phyloP scores from a whole-genome alignment of 2,329 filamentous ascomycete species.

The Talaromyces sp. region DNA sequence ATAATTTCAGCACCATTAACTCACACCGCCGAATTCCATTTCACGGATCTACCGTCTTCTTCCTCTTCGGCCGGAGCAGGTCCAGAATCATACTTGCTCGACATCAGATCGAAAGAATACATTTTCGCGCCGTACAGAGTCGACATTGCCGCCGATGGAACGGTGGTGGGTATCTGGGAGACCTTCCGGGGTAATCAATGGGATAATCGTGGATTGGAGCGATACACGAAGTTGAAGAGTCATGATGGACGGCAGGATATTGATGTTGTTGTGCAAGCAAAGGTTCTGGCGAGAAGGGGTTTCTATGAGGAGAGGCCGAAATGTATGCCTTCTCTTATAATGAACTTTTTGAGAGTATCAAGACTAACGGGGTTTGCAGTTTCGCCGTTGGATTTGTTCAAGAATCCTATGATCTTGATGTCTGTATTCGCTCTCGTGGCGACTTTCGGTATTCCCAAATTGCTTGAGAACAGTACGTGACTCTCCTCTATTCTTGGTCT shows the following conservation, averaged over 20 bases:
- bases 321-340: constrained; percentile 54
- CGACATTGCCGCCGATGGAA: constrained; percentile 51
- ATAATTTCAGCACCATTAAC: constrained; percentile 60
- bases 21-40: constrained; percentile 65
- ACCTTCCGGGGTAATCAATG: constrained; percentile 87
- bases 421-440: constrained; percentile 74
- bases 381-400: constrained; percentile 73
- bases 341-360: not conserved
- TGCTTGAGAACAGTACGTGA: constrained; percentile 87
- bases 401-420: constrained; percentile 96
- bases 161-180: constrained; percentile 65
- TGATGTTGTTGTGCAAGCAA: constrained; percentile 54
- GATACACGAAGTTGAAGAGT: constrained; percentile 36
- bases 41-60: constrained; percentile 52
- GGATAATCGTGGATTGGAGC: constrained; percentile 66
- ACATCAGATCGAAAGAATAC: constrained; percentile 69
- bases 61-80: no score
- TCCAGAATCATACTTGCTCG: constrained; percentile 65
- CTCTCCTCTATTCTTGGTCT: constrained; percentile 9
- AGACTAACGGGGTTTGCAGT: constrained; percentile 46
- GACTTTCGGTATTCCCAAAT: constrained; percentile 88
- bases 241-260: not conserved
- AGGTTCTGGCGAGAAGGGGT: constrained; percentile 58
- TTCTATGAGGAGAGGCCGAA: constrained; percentile 71
- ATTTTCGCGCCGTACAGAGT: constrained; percentile 75